Base-by-base conservation (phyloP, 2,329 filamentous ascomycete species). In the Anthostomella pinea region DNA sequence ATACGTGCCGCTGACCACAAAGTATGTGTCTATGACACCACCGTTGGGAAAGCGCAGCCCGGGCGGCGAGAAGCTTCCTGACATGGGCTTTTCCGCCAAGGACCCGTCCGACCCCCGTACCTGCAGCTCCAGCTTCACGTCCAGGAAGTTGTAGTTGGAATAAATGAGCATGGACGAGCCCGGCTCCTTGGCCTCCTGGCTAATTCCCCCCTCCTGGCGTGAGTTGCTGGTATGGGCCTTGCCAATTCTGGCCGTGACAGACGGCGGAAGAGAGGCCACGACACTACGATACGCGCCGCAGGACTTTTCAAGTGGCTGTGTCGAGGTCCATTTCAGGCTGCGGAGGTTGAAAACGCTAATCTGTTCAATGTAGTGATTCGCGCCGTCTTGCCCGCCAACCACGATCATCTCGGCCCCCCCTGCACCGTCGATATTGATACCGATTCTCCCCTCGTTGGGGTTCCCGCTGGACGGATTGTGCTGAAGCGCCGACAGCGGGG, bases 361-460 rank as follows among this genome's bases (percentile, higher is more conserved):
- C 64, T 98, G 89, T 63, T 98, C 91, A 50, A 98, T 98, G 58
- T 98, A 98, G 61, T 95, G 90, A 61, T 98, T 98, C n/a, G 85
- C 84, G 35, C 87, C 93, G 57, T 98, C 93, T 63, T 98, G 93
- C 0, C 93, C 93, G 42, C 93, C 93, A 6, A 97, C 90, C 10
- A 98, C 84, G 5, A 98, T 79, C 91, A 98, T 96, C 62, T 98
- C 91, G 2, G 93, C 88, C 20, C 93, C 93, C 11, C 93, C 93
- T 14, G 81, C 80, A 1, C 93, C 91, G 61, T 98, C 90, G 41
- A 97, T 81, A 45, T 85, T 85, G 39, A 95, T 83, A 3, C 91
- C 91, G 39, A 96, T 82, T 3, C 85, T 79, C 11, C 91, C 91
- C 56, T 93, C 86, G 57, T 96, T 93, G 3, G 87, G 83, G 50